Base-by-base conservation (phyloP, 2,329 filamentous ascomycete species). In the Alternaria dauci region DNA sequence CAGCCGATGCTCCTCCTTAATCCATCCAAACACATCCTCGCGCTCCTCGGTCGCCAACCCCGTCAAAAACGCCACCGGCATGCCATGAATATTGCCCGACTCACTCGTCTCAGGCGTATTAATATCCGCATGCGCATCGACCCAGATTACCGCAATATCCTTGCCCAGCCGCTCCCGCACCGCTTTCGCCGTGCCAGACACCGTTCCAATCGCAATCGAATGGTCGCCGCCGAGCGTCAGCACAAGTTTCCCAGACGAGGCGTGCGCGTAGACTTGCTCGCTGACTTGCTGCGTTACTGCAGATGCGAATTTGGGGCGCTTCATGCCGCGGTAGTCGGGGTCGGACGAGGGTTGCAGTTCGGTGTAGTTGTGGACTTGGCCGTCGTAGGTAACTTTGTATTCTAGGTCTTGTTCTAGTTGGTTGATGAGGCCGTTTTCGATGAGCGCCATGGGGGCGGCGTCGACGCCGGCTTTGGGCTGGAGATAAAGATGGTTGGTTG, bases 51-150 rank as follows among this genome's bases (percentile, higher is more conserved):
- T 88, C 46, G 94, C 92, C 58, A 99, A 83, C 0, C 95, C 93
- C 0, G 93, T 94, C 68, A 97, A 80, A 81, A 98, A 99, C 4
- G 92, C 88, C 38, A 98, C 91, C 2, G 95, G 95, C 95, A 99
- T 99, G 71, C 95, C 95, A 81, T 99, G 95, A 65, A 99, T 91
- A 81, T 98, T 98, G 34, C 95, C 95, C 69, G 91, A 95, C 42
- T 86, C 91, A 67, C 91, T 94, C 48, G 88, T 90, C 86, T 98
- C 94, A 54, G 94, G 95, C 1, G 92, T 93, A 83, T 99, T 99
- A 84, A 99, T 97, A 80, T 99, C 95, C 55, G 94, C 91, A 80
- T 99, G 95, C 26, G 95, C 95, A 80, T 99, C 95, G 32, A 99
- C 95, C 95, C 95, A 99, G 78, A 99, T 96, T 59, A 99, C 92